Evolutionary conservation across 495 filamentous ascomycete species (phyloP), one percentile per base, ranked within the genome.

Genomic region (Penicillium coffeae): DNA sequence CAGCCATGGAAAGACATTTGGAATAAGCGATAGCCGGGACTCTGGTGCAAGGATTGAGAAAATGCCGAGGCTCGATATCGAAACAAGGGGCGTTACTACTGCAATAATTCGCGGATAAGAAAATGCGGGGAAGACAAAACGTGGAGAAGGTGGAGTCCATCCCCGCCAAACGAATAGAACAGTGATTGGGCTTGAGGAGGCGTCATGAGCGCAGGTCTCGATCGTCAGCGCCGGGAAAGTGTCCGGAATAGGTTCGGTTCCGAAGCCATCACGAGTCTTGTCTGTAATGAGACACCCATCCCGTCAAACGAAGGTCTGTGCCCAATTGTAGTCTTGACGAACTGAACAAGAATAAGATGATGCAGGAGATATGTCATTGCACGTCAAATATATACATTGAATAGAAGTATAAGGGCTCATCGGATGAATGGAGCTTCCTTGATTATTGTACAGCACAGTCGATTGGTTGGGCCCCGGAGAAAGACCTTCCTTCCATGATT

Each of bases 1-100:
- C 34, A 48, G 32, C 36, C 21, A 42, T 41, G 30, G 33, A 35
- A 30, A 21, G 20, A 14, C n/a, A 48, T 48, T 33, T 38, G 15
- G 22, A 8, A 44, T 51, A 54, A 55, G 56, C 52, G 51, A 61
- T 64, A 62, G 52, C 60, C 60, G 60, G 58, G 45, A 39, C 12
- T 8, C 10, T 0, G 36, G 34, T 47, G 38, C 30, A 47, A 21
- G 50, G 59, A 52, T 41, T 49, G 15, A 54, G 54, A 57, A 58
- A 58, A 52, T 64, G 50, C 68, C 65, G 68, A 69, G 65, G 68
- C 52, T 52, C 40, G 13, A 42, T 54, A 12, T 42, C 10, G 21
- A 35, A 37, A 46, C 18, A 21, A 40, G 39, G 21, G 42, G 34
- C 38, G 47, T 30, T 18, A 25, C 20, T 33, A 14, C 25, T 35